phyloP scores from a whole-genome alignment of 139 green algal genomes.

The Limnomonas spitsbergensis region DNA sequence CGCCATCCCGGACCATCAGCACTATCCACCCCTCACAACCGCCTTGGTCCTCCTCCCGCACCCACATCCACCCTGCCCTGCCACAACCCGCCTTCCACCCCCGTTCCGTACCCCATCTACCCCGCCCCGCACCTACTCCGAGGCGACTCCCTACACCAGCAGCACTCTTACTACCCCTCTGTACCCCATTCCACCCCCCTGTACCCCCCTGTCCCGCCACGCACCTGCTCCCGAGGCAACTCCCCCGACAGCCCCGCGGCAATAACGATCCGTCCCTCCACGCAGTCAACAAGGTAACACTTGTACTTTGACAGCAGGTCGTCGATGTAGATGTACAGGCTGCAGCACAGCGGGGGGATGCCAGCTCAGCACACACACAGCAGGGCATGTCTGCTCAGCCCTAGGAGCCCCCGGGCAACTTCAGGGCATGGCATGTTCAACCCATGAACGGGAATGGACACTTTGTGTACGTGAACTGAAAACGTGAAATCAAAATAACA shows the following conservation, averaged over 20 bases:
- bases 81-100: no score
- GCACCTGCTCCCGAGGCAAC: background rate
- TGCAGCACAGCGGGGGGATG: background rate
- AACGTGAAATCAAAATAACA: background rate
- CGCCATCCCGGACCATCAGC: no score
- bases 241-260: background rate
- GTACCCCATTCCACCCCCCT: no score
- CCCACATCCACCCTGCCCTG: no score
- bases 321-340: constrained; percentile 4
- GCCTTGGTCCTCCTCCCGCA: no score
- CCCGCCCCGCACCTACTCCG: no score
- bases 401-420: background rate
- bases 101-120: no score
- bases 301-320: background rate
- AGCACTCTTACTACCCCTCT: no score
- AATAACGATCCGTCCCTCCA: constrained; percentile 3
- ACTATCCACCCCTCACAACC: no score
- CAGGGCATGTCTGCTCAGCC: background rate
- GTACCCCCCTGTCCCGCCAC: no score
- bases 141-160: no score
- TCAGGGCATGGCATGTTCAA: background rate
- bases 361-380: background rate
- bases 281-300: constrained; percentile 3
- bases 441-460: background rate
- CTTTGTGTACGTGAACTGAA: background rate